Conservation (phyloP, 2,329 filamentous ascomycete genomes). For the Sarocladiaceae sp. region DNA sequence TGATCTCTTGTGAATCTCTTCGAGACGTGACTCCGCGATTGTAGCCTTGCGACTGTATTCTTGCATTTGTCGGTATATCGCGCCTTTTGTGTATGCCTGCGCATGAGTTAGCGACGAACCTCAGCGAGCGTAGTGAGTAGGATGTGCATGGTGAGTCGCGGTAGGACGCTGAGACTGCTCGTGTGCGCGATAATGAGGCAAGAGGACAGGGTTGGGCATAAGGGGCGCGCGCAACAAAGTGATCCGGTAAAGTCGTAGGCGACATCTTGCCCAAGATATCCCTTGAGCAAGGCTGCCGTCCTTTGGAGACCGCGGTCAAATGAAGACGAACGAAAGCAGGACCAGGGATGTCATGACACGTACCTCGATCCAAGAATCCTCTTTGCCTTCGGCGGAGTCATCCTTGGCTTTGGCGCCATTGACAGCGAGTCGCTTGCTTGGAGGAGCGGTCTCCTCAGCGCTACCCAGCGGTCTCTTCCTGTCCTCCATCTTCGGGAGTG, state of each 20-base stretch:
- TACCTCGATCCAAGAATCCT: slow-evolving; percentile 62
- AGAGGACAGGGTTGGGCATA: too few relatives aligned
- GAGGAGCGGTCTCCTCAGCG: slow-evolving; percentile 79
- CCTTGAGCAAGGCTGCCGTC: too few relatives aligned
- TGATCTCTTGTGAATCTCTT: slow-evolving; percentile 73
- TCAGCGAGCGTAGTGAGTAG: slow-evolving; percentile 8
- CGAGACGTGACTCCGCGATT: slow-evolving; percentile 74
- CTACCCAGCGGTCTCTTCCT: slow-evolving; percentile 89
- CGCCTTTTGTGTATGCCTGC: slow-evolving; percentile 65
- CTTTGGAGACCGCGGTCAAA: too few relatives aligned
- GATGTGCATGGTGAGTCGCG: not conserved
- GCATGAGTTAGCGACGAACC: slow-evolving; percentile 20
- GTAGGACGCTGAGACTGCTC: not conserved
- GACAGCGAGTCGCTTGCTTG: slow-evolving; percentile 85
- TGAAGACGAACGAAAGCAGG: not conserved
- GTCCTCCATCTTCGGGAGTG: slow-evolving; percentile 96
- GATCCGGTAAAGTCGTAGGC: too few relatives aligned
- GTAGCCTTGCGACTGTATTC: slow-evolving; percentile 92
- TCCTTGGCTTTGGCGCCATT: slow-evolving; percentile 67
- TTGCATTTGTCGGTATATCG: slow-evolving; percentile 94
- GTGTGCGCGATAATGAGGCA: too few relatives aligned
- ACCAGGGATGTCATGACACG: slow-evolving; percentile 46
- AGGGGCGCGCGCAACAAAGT: too few relatives aligned
- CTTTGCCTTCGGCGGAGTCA: slow-evolving; percentile 50
- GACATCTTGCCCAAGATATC: too few relatives aligned